Base-by-base conservation (phyloP, 1,284 basidiomycete genomes). In the Cutaneotrichosporon cavernicola region DNA sequence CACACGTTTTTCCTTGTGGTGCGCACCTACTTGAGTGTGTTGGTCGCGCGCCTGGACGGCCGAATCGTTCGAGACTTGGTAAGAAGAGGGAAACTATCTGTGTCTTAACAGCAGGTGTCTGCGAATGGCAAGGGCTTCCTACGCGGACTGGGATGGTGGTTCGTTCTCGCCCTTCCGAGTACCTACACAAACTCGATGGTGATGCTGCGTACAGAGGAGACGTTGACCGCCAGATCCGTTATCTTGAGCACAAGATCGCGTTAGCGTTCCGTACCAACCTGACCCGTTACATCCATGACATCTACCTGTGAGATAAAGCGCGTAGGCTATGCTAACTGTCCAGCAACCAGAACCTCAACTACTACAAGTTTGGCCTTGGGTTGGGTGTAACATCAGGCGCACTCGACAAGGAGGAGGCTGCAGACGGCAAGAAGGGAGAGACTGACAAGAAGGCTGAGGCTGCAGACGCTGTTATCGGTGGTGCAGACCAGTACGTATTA, bases 171-270 rank as follows among this genome's bases (percentile, higher is more conserved):
- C 0, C 84, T 98, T 31, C 95, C 96, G 0, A 93, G 91, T 73
- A 95, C 92, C 21, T 96, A 95, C 76, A 98, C 95, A 0, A 98
- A 99, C 76, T 89, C 92, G 1, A 95, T 98, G 92, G 90, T 90
- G 56, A 38, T 83, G 11, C 18, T 7, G 26, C 14, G 5, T 2
- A 30, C 26, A 22, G 47, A 46, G n/a, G 1, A 14, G 51, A 18
- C n/a, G 46, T 52, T 50, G 43, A 61, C 49, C 4, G 9, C 11
- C 66, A 92, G 91, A 91, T 97, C 65, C 89, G 90, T 22, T 91
- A 92, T 77, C 84, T 98, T 0, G 94, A 98, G 81, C 87, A 89
- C n/a, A 92, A 91, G 70, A 85, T 99, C 2, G 88, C 93, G 0
- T 84, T 97, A 14, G 85, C 88, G 6, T 86, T 97, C 74, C 85